Base-by-base conservation (phyloP, 345 rosid species). In the Salix purpurea region DNA sequence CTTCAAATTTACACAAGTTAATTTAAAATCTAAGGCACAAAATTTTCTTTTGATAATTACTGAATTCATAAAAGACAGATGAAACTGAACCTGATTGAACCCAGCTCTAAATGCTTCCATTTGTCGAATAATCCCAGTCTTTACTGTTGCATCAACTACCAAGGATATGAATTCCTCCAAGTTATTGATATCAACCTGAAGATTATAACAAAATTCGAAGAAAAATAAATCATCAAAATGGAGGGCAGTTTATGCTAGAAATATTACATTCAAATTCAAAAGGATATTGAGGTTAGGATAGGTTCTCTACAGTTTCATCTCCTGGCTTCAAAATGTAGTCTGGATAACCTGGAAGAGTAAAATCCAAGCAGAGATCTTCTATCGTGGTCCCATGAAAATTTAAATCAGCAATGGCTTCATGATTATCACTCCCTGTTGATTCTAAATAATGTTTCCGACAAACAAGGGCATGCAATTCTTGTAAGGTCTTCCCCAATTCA, bases 291-390 rank as follows among this genome's bases (percentile, higher is more conserved):
- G 16, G 60, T 58, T 4, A n/a, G 23, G 50, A 67, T 70, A 70
- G 28, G 67, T 65, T 56, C 72, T 61, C 30, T 91, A 96, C 99
- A 76, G 77, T 88, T 83, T 87, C 97, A 83, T 92, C 96, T 78
- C 93, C 98, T n/a, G 84, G 80, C 84, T 86, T 94, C 86, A 96
- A 67, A 72, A 82, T 83, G 83, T 88, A 96, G 67, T 94, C 97
- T 21, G 98, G 97, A 84, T 91, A 92, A 48, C 99, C 98, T 71
- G 98, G 99, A 76, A 96, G 91, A 12, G 97, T 88, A 83, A 96
- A 96, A 81, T 92, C 97, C 77, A 96, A 84, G 89, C 83, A 91
- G 77, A 96, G 97, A 76, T 91, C 98, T 83, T 94, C 96, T 67
- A 96, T 77, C 30, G 81, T 81, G 46, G 88, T 76, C 72, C 97